Conservation (phyloP, 2,329 filamentous ascomycete species). For the Phaeoacremonium minimum region DNA sequence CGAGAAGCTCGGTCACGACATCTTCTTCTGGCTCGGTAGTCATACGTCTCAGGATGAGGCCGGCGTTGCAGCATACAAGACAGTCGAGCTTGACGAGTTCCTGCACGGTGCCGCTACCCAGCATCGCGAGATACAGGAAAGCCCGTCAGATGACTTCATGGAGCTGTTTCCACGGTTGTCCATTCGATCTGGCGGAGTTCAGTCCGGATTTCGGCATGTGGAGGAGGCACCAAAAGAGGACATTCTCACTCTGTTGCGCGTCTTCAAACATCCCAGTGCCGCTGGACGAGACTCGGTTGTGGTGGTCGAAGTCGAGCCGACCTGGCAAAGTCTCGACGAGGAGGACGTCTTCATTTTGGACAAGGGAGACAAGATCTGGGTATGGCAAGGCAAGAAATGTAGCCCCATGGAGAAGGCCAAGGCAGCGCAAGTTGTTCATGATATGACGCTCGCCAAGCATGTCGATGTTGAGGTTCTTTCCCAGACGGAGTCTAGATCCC, state of each 20-base stretch:
- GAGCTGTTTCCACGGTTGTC: constrained; percentile 55
- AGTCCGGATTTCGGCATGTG: constrained; percentile 60
- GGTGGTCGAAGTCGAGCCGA: constrained; percentile 60
- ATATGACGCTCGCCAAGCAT: constrained; percentile 60
- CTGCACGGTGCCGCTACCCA: constrained; percentile 57
- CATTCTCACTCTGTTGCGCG: constrained; percentile 49
- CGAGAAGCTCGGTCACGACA: constrained; percentile 50
- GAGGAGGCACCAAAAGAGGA: constrained; percentile 37
- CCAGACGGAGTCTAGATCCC: constrained; percentile 53
- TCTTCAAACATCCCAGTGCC: constrained; percentile 55
- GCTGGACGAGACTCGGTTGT: constrained; percentile 47
- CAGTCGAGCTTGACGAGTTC: constrained; percentile 66
- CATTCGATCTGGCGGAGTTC: constrained; percentile 57
- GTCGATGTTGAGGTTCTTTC: constrained; percentile 61
- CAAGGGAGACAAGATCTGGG: constrained; percentile 59
- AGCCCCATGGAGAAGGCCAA: constrained; percentile 67
- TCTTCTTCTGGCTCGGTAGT: constrained; percentile 67
- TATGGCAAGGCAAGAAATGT: constrained; percentile 64
- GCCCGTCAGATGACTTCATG: constrained; percentile 56
- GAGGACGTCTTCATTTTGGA: constrained; percentile 64
- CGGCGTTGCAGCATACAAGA: constrained; percentile 66
- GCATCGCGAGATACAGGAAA: constrained; percentile 58
- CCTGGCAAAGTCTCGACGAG: constrained; percentile 59
- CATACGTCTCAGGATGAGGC: constrained; percentile 66
- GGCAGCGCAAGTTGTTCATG: constrained; percentile 62